Evolutionary conservation across 805 yeast genomes (phyloP), one percentile per base, ranked within the genome.

Genomic region (Brettanomyces anomalus): DNA sequence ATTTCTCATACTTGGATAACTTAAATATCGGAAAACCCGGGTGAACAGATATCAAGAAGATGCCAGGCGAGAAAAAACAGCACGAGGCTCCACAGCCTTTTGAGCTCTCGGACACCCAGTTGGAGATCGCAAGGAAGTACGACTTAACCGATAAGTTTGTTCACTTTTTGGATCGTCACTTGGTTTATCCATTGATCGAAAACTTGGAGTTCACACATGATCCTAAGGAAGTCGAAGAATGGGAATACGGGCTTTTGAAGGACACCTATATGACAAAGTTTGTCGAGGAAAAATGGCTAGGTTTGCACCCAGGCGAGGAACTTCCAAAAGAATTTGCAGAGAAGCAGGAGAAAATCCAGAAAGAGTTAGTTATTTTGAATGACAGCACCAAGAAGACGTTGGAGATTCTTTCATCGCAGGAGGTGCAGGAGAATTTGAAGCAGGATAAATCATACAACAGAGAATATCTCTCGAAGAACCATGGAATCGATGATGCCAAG

Each of bases 121-220:
- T 66, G 35, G 69, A 56, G 37, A 55, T 67, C 42, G 76, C 76
- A 19, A 66, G 68, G 47, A 56, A 71, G 49, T 72, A 72, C 57
- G 83, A 78, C 51, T 60, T 79, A 55, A 73, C 81, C 8, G 63
- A 65, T 41, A 70, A 72, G 57, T 58, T 79, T 47, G 62, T 74
- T 47, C 77, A 77, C 36, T 79, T 76, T 53, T 60, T 80, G 52
- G 86, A 80, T 61, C 70, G 83, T 47, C 82, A 77, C 52, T 61
- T 80, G 56, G 64, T 72, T 44, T 75, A 71, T 48, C 77, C 55
- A 16, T 43, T 57, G 16, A 34, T 47, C 4, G 56, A 53, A 26
- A 46, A 49, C 38, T 41, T 48, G 18, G 56, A 49, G 16, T 37
- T 34, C 7, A 42, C 48, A 14, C 45, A 47, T 18, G 71, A 68